A percentile compares a stretch with the other conserved stretches of the same genome.
phyloP scores from a whole-genome alignment of 148 eudicot genomes.

The Persicaria tinctoria region DNA sequence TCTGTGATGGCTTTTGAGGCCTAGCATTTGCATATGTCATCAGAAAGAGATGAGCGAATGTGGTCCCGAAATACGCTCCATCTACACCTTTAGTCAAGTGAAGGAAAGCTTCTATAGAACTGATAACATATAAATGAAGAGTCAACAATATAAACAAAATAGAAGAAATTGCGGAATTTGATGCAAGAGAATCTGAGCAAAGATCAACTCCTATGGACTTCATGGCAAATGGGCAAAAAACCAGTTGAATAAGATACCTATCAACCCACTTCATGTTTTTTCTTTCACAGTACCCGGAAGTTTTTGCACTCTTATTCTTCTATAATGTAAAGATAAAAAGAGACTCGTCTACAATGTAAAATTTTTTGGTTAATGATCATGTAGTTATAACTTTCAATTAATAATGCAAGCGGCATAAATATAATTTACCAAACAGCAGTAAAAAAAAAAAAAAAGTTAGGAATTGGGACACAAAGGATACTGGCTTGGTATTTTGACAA shows the following conservation, averaged over 20 bases:
- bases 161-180: neutral
- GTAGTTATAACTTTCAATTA: neutral
- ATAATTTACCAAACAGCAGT: neutral
- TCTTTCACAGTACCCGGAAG: neutral
- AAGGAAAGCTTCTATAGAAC: constrained; percentile 11
- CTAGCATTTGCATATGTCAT: constrained; percentile 15
- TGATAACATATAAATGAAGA: neutral
- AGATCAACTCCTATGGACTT: neutral
- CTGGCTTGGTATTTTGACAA: constrained; percentile 40
- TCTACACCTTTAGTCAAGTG: constrained; percentile 15
- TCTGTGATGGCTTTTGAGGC: constrained; percentile 17
- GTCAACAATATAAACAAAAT: neutral
- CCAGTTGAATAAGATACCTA: neutral
- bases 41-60: constrained; percentile 15
- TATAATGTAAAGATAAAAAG: neutral
- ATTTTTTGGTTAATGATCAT: neutral
- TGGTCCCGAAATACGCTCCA: constrained; percentile 17
- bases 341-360: neutral
- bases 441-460: neutral
- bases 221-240: neutral
- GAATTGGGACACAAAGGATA: constrained; percentile 26
- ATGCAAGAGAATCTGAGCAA: neutral
- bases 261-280: neutral
- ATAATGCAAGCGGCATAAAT: neutral
- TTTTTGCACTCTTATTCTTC: neutral